phyloP scores from a whole-genome alignment of 495 filamentous ascomycete species.

The Penicillium alfredii region DNA sequence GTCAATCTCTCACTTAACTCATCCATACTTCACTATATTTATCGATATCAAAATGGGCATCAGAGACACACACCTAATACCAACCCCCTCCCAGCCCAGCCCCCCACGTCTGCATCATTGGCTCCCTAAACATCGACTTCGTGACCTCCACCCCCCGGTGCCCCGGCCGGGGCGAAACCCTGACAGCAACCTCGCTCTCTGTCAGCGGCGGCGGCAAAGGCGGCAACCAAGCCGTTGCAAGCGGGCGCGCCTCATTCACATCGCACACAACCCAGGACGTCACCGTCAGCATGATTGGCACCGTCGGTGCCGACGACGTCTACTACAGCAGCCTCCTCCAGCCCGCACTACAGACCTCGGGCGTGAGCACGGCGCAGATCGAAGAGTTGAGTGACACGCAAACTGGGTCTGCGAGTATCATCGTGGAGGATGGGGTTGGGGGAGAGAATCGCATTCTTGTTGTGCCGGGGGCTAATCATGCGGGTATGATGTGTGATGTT shows the following conservation, averaged over 20 bases:
- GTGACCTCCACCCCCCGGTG: slow-evolving; percentile 22
- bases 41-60: slow-evolving; percentile 10
- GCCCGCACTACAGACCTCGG: slow-evolving; percentile 16
- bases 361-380: slow-evolving; percentile 15
- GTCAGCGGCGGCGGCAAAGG: slow-evolving; percentile 25
- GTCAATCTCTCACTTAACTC: no score
- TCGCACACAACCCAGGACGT: slow-evolving; percentile 16
- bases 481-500: slow-evolving; percentile 19
- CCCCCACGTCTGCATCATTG: slow-evolving; percentile 21
- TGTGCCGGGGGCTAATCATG: slow-evolving; percentile 63
- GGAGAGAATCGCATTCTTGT: slow-evolving; percentile 79
- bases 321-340: slow-evolving; percentile 18
- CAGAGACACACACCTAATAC: background rate
- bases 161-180: slow-evolving; percentile 20
- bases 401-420: slow-evolving; percentile 23
- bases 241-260: slow-evolving; percentile 21
- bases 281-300: slow-evolving; percentile 20
- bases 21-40: no score
- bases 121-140: slow-evolving; percentile 27
- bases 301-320: slow-evolving; percentile 19
- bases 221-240: slow-evolving; percentile 25
- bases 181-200: slow-evolving; percentile 22
- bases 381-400: slow-evolving; percentile 12
- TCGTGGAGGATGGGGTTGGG: slow-evolving; percentile 18
- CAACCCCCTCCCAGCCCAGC: slow-evolving; percentile 4